These are phyloP conservation scores for Spathaspora hagerdaliae DNA, from an alignment of 805 yeast genomes.

Conservation along the genomic window DNA sequence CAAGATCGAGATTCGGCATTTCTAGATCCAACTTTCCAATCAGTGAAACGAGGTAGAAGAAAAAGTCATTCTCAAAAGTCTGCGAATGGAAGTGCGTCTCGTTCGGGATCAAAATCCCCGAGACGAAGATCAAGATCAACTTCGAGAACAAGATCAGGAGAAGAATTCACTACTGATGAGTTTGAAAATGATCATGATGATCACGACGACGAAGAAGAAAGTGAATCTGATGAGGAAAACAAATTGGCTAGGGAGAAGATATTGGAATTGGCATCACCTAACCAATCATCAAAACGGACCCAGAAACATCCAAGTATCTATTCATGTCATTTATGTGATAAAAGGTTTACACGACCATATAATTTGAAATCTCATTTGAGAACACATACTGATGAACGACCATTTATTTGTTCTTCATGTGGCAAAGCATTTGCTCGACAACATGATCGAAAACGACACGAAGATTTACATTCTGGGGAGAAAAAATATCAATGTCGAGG, in stretches of 20 bases:
- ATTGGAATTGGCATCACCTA: constrained; percentile 62
- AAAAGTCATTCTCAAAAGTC: constrained; percentile 21
- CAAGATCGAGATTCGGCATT: constrained; percentile 3
- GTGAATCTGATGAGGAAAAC: constrained; percentile 22
- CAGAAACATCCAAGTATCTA: constrained; percentile 72
- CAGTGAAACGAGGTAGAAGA: constrained; percentile 41
- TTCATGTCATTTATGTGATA: constrained; percentile 80
- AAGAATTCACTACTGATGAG: constrained; percentile 12
- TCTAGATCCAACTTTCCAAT: constrained; percentile 33
- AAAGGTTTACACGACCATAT: constrained; percentile 87
- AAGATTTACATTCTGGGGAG: constrained; percentile 67
- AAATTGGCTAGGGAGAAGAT: constrained; percentile 50
- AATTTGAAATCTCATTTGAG: constrained; percentile 87
- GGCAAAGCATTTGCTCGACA: constrained; percentile 67
- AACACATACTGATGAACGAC: constrained; percentile 85
- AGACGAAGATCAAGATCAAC: constrained; percentile 6
- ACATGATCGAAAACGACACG: constrained; percentile 44
- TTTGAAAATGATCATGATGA: constrained; percentile 26
- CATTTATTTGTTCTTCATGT: constrained; percentile 67
- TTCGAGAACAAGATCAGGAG: constrained; percentile 12
- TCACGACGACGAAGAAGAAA: constrained; percentile 21
- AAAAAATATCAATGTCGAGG: constrained; percentile 74
- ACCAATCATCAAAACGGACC: constrained; percentile 47
- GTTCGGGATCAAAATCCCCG: constrained; percentile 15
- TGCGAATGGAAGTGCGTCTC: not conserved